These are phyloP conservation scores for Beauveria sp. DNA, from an alignment of 2,329 filamentous ascomycete species.

Conservation along the genomic window DNA sequence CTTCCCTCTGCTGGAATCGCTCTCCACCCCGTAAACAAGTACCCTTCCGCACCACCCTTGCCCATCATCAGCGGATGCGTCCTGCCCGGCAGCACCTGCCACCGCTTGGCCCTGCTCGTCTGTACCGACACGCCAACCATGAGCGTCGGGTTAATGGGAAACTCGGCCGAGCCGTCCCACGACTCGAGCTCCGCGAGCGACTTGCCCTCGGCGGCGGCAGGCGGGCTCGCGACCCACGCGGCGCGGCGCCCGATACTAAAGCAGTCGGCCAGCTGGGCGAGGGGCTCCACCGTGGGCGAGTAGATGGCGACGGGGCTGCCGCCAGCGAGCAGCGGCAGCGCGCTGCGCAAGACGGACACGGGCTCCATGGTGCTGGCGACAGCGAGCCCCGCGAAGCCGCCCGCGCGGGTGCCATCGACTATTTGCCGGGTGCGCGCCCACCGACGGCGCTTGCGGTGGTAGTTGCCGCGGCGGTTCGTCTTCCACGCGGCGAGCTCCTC, in stretches of 20 bases:
- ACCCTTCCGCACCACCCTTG: constrained; percentile 81
- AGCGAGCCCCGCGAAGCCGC: constrained; percentile 76
- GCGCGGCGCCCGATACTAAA: constrained; percentile 75
- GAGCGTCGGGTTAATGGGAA: constrained; percentile 79
- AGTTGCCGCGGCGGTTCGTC: constrained; percentile 71
- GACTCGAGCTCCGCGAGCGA: constrained; percentile 42
- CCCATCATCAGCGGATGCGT: constrained; percentile 94
- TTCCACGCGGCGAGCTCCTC: constrained; percentile 65
- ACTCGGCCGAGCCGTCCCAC: constrained; percentile 62
- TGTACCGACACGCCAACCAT: constrained; percentile 75
- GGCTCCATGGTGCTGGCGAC: constrained; percentile 79
- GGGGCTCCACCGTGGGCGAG: constrained; percentile 69
- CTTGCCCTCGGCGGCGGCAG: constrained; percentile 34
- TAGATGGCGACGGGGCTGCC: constrained; percentile 84
- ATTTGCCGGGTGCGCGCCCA: constrained; percentile 67
- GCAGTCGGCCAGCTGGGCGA: constrained; percentile 70
- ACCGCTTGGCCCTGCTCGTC: constrained; percentile 67
- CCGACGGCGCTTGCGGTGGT: constrained; percentile 80
- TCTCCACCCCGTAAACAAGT: constrained; percentile 74
- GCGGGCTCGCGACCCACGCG: constrained; percentile 58
- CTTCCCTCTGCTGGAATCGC: constrained; percentile 73
- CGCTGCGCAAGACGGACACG: constrained; percentile 62
- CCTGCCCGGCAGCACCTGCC: constrained; percentile 85
- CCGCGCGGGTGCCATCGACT: constrained; percentile 65
- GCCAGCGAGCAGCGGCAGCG: constrained; percentile 73